These are phyloP conservation scores for Lentinula detonsa DNA, from an alignment of 768 basidiomycete species.

Conservation along the genomic window DNA sequence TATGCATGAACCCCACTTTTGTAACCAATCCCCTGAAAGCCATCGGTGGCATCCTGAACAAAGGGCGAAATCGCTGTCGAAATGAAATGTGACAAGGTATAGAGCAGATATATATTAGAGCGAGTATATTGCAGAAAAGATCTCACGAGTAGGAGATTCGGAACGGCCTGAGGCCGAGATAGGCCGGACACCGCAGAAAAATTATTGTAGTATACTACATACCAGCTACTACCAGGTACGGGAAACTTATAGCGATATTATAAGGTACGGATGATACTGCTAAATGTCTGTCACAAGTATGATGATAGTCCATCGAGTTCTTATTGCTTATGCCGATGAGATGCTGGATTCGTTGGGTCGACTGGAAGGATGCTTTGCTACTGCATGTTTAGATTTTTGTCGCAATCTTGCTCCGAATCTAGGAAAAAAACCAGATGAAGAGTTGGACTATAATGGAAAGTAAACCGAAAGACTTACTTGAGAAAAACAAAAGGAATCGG, in stretches of 20 bases:
- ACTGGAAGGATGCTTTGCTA: constrained; percentile 11
- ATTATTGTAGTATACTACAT: too few relatives aligned
- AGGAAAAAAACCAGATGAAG: neutral
- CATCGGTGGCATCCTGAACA: constrained; percentile 67
- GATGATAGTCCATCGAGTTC: neutral
- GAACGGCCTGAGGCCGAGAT: too few relatives aligned
- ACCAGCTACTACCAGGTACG: too few relatives aligned
- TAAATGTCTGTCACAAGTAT: too few relatives aligned
- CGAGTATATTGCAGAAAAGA: too few relatives aligned
- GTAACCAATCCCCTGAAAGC: constrained; percentile 69
- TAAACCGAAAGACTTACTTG: constrained; percentile 20
- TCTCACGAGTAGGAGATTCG: too few relatives aligned
- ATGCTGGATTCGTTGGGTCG: neutral
- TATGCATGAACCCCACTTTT: constrained; percentile 78
- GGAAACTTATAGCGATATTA: too few relatives aligned
- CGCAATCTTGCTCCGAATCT: constrained; percentile 40
- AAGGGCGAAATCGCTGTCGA: neutral
- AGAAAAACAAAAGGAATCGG: constrained; percentile 46
- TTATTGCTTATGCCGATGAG: neutral
- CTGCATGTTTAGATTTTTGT: constrained; percentile 35
- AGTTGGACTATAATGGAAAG: neutral
- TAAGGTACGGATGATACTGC: too few relatives aligned
- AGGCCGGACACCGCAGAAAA: too few relatives aligned
- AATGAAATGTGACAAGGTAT: too few relatives aligned
- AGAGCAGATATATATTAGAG: neutral